Percentiles rank a stretch among this genome's conserved stretches.
These are phyloP conservation scores for Phylloporus rhodoxanthus DNA, from an alignment of 768 basidiomycete genomes.

Conservation along the genomic window DNA sequence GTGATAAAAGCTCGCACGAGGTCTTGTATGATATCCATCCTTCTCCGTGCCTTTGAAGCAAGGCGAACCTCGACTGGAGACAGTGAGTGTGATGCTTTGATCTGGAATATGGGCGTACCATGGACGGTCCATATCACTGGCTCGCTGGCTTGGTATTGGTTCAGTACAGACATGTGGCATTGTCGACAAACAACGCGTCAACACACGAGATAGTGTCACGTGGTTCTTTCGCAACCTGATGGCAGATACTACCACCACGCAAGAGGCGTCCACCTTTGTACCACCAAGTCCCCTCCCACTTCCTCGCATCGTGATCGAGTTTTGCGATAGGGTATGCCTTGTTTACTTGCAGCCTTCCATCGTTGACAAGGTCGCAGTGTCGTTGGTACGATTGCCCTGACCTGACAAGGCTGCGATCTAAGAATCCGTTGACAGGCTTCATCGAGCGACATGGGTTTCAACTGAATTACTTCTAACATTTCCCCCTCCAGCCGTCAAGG, in stretches of 20 bases:
- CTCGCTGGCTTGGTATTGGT: conserved; percentile 3
- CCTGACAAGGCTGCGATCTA: background rate
- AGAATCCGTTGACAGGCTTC: conserved; percentile 53
- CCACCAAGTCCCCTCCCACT: conserved; percentile 43
- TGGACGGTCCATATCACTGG: conserved; percentile 58
- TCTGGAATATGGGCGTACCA: conserved; percentile 34
- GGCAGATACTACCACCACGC: conserved; percentile 23
- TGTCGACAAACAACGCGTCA: conserved; percentile 48
- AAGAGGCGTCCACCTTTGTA: conserved; percentile 42
- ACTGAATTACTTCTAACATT: conserved; percentile 91
- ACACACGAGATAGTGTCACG: conserved; percentile 32
- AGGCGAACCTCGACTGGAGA: conserved; percentile 78
- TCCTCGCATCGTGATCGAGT: conserved; percentile 78
- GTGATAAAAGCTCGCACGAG: conserved; percentile 53
- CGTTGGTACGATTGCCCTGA: conserved; percentile 56
- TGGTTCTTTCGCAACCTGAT: conserved; percentile 18
- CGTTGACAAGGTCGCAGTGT: conserved; percentile 43
- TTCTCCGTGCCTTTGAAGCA: conserved; percentile 57
- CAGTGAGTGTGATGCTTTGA: background rate
- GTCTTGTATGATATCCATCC: conserved; percentile 68
- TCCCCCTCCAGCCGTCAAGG: conserved; percentile 64
- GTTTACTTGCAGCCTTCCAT: background rate
- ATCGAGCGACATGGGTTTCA: conserved; percentile 89
- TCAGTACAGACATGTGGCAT: conserved; percentile 3
- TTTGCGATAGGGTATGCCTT: conserved; percentile 76